These are phyloP conservation scores for Phylloporus sp. DNA, from an alignment of 768 basidiomycete genomes.

Conservation along the genomic window DNA sequence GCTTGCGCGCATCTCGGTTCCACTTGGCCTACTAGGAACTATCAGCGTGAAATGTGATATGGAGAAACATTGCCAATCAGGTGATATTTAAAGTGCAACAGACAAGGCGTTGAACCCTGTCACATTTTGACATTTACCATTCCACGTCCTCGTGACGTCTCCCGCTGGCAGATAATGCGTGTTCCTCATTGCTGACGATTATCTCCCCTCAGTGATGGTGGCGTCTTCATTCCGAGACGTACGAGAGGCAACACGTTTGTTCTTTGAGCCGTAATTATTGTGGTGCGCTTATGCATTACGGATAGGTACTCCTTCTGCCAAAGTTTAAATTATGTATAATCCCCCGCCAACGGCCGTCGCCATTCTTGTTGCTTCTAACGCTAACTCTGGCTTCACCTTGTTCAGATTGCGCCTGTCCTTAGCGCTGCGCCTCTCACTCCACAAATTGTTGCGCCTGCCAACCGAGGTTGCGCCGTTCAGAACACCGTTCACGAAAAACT, in stretches of 20 bases:
- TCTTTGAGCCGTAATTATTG: constrained; percentile 15
- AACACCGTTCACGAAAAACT: background rate
- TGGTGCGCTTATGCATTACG: constrained; percentile 14
- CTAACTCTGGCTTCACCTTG: background rate
- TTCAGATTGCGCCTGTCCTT: background rate
- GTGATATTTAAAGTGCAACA: constrained; percentile 1
- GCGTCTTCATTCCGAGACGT: constrained; percentile 17
- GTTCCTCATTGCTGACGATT: constrained; percentile 1
- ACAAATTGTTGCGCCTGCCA: background rate
- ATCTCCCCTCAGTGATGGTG: constrained; percentile 12
- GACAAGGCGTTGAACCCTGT: background rate
- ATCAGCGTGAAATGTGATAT: background rate
- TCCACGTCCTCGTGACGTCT: background rate
- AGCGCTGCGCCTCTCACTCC: background rate
- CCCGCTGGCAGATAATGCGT: constrained; percentile 2
- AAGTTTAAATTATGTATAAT: constrained; percentile 20
- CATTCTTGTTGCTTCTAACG: background rate
- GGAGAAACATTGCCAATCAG: background rate
- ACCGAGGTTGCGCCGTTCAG: background rate
- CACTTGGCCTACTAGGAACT: background rate
- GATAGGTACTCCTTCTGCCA: constrained; percentile 1
- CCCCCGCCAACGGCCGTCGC: background rate
- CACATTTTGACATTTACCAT: constrained; percentile 1
- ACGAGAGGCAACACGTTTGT: constrained; percentile 10
- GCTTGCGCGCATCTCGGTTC: background rate